Evolutionary conservation across 305 asterid species (phyloP).

Genomic region (Fraxinus platypoda): DNA sequence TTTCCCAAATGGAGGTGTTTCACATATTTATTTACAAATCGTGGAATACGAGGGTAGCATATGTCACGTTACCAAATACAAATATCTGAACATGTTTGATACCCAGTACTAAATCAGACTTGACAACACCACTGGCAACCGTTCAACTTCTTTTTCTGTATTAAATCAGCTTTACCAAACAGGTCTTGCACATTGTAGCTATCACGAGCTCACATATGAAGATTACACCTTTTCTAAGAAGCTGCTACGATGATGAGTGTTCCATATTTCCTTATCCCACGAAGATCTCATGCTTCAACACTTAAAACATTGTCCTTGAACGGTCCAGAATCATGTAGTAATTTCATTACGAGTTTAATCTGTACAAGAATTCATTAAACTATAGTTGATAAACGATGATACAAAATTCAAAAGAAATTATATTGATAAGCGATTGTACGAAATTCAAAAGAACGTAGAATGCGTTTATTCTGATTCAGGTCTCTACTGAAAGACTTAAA

Average conservation of each 20-base stretch:
- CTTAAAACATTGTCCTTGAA: slow-evolving; percentile 53
- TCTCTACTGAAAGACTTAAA: background rate
- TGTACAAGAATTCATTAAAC: slow-evolving; percentile 30
- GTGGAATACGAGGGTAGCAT: background rate
- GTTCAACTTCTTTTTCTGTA: background rate
- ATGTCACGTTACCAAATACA: background rate
- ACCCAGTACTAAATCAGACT: background rate
- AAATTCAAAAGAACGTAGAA: background rate
- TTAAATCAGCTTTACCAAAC: background rate
- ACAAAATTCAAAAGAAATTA: background rate
- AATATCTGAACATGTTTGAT: background rate
- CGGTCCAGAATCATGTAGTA: slow-evolving; percentile 79
- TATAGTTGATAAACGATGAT: background rate
- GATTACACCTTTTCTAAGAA: background rate
- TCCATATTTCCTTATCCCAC: background rate
- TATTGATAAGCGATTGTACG: background rate
- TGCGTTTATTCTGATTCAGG: background rate
- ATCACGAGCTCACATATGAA: background rate
- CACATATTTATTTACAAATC: background rate
- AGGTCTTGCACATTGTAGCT: background rate
- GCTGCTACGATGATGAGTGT: background rate
- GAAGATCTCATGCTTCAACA: background rate
- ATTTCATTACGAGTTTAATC: slow-evolving; percentile 71
- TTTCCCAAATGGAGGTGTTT: background rate
- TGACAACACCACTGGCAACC: background rate